Evolutionary conservation across 1,139 yeast species (phyloP), one percentile per base, ranked within the genome.

Genomic region (Debaryomyces singareniensis): DNA sequence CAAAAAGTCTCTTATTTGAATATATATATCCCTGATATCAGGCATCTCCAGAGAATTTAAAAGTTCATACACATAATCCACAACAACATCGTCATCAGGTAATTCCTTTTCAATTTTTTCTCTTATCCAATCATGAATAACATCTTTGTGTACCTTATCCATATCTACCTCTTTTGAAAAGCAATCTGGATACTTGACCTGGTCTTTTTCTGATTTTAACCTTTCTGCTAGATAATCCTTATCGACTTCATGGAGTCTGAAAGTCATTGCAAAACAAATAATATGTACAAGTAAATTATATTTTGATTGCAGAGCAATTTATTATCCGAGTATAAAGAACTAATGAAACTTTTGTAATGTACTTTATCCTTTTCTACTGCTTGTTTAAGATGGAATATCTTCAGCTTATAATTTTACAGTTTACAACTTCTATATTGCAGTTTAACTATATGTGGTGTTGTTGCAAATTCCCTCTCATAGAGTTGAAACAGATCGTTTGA

Each of bases 21-120:
- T 35, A 28, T 60, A 56, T 10, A 70, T 55, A 13, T 48, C 49
- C 26, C 49, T 47, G 25, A 57, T 48, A 40, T 62, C 60, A 1
- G 71, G 68, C 22, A 34, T 34, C 3, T 45, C 55, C 6, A 44
- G 41, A 1, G 45, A 47, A 9, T 40, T 36, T 21, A 60, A 39
- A 28, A 60, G 42, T 47, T 61, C 74, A 40, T 45, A 51, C 3
- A 62, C 43, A 36, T 64, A 68, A 24, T 65, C 72, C 5, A 54
- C 48, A 3, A 68, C 58, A 5, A 69, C 63, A 20, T 70, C 76
- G 36, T 70, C 75, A 29, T 68, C 73, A 1, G 71, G 71, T 12
- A 68, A 40, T 14, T 57, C 47, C 27, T 55, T 47, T 13, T 49
- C 44, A 22, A 69, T 35, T 28, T 45, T 43, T 4, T 43, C 40